Base-by-base conservation (phyloP, 768 basidiomycete genomes). In the Lentinula edodes region DNA sequence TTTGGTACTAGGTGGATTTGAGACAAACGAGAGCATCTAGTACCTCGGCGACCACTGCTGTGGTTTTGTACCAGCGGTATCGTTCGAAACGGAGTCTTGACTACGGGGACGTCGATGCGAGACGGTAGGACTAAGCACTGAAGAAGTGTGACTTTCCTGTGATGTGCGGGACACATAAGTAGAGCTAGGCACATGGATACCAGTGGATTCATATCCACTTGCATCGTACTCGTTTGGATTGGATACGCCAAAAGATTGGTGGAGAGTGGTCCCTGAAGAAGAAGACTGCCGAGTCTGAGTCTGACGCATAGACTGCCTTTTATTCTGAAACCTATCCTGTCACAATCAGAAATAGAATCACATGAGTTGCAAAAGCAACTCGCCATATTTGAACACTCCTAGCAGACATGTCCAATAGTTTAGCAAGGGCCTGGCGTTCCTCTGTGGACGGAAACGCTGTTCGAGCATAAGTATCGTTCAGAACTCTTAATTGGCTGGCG, bases 401-500 rank as follows among this genome's bases (percentile, higher is more conserved):
- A 43, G 91, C 83, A 52, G 89, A 86, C 91, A 93, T 93, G 65
- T 89, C 90, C 63, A 93, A 76, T 66, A 83, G 78, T 64, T 86
- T 89, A 13, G 91, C 91, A 53, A 93, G 74, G 36, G 84, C 84
- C 41, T 83, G 79, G n/a, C 91, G 85, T 71, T 93, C 91, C 71
- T 92, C 91, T 9, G 91, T 93, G 13, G 91, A 91, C 20, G 91
- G 91, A 67, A 93, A 93, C 16, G 91, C 90, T 2, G 91, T 93
- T 62, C 91, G 83, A 64, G 76, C 78, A 70, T 91, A 93, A 0
- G 86, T 87, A 69, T 89, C 88, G 70, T 91, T 93, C 70, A 93
- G 78, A 34, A 90, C 84, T 70, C 89, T 89, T 62, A 93, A 77
- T 67, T 93, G 91, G 43, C 81, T 80, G 13, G 89, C 87, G 66